Percentiles rank a stretch among this genome's conserved stretches.
Evolutionary conservation across 2,329 filamentous ascomycete species (phyloP).

Genomic region (Coniochaeta sp.): DNA sequence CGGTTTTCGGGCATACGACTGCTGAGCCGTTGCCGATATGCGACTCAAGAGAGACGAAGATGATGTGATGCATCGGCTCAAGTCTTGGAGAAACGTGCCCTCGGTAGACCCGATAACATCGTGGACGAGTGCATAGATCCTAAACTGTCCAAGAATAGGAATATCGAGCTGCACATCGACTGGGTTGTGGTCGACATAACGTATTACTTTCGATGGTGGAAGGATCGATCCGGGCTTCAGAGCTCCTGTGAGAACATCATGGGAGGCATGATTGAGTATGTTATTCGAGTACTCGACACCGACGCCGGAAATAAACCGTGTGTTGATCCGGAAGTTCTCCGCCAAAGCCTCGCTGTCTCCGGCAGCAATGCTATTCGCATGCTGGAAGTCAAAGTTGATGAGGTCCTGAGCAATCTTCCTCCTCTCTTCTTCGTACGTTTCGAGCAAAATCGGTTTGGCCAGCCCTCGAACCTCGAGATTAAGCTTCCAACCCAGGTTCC

Average conservation of each 20-base stretch:
- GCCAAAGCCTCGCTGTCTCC: slow-evolving; percentile 53
- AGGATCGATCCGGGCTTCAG: slow-evolving; percentile 48
- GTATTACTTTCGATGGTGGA: slow-evolving; percentile 61
- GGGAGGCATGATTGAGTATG: slow-evolving; percentile 36
- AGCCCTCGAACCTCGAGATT: slow-evolving; percentile 48
- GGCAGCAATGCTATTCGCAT: slow-evolving; percentile 41
- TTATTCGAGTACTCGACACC: slow-evolving; percentile 52
- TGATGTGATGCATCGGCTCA: slow-evolving; percentile 48
- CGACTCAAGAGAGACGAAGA: slow-evolving; percentile 40
- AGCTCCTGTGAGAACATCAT: slow-evolving; percentile 34
- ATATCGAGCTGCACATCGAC: slow-evolving; percentile 73
- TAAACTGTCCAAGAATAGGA: slow-evolving; percentile 69
- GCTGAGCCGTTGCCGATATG: background rate
- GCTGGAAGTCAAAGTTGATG: slow-evolving; percentile 50
- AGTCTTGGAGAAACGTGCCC: slow-evolving; percentile 47
- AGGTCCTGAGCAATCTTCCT: slow-evolving; percentile 53
- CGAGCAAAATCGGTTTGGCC: slow-evolving; percentile 44
- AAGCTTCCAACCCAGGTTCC: slow-evolving; percentile 51
- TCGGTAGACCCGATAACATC: slow-evolving; percentile 43
- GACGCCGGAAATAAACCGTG: slow-evolving; percentile 60
- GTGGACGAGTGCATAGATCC: slow-evolving; percentile 63
- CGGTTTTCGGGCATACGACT: slow-evolving; percentile 54
- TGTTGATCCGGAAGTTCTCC: slow-evolving; percentile 58
- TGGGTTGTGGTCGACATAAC: slow-evolving; percentile 71
- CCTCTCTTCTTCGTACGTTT: slow-evolving; percentile 57